Conservation (phyloP, 768 basidiomycete genomes). For the Termitomyces eurrhizus region DNA sequence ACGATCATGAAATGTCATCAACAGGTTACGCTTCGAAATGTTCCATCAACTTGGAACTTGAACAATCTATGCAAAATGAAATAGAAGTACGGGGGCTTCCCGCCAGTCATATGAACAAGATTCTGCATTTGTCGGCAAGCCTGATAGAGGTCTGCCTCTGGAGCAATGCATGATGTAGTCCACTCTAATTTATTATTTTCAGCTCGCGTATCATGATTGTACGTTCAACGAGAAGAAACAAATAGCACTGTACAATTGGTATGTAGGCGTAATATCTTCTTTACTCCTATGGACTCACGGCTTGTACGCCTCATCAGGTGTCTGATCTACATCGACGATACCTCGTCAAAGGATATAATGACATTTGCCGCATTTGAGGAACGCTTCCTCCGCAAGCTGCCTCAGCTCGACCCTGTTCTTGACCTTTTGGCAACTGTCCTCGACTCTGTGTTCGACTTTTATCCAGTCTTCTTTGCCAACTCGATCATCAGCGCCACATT, state of each 20-base stretch:
- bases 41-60: constrained; percentile 8
- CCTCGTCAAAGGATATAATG: constrained; percentile 4
- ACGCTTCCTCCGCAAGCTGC: constrained; percentile 14
- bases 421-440: constrained; percentile 13
- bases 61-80: constrained; percentile 11
- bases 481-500: constrained; percentile 16
- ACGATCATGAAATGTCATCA: constrained; percentile 1
- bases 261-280: not conserved
- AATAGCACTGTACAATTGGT: constrained; percentile 20
- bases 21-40: not conserved
- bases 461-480: constrained; percentile 15
- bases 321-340: constrained; percentile 20
- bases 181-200: not conserved
- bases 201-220: constrained; percentile 17
- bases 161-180: not conserved
- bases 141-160: constrained; percentile 11
- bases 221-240: constrained; percentile 17
- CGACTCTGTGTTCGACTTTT: constrained; percentile 13
- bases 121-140: constrained; percentile 9
- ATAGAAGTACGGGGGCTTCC: not conserved
- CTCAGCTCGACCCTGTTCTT: constrained; percentile 18
- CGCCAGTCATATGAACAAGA: constrained; percentile 4
- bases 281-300: not conserved
- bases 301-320: constrained; percentile 10
- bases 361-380: constrained; percentile 14